Percentiles rank a stretch among this genome's conserved stretches.
phyloP scores from a whole-genome alignment of 2,329 filamentous ascomycete species.

The Clathrospora elynae region DNA sequence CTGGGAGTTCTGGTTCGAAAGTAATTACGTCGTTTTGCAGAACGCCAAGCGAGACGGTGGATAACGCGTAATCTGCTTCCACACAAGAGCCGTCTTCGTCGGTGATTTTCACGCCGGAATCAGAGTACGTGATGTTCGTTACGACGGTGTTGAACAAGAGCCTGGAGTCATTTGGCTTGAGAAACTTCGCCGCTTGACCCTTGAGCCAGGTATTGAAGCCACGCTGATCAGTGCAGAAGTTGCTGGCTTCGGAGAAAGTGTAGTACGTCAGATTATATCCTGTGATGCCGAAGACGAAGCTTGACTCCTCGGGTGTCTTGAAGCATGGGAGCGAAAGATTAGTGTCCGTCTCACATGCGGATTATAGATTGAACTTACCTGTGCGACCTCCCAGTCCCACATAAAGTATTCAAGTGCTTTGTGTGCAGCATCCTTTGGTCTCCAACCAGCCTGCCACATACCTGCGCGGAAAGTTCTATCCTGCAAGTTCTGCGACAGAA shows the following conservation, averaged over 20 bases:
- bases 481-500: conserved; percentile 65
- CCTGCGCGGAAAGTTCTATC: conserved; percentile 66
- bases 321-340: no score
- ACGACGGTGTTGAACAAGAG: conserved; percentile 65
- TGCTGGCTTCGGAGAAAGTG: conserved; percentile 9
- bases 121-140: conserved; percentile 59
- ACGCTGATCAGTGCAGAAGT: conserved; percentile 61
- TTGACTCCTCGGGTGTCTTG: conserved; percentile 60
- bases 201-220: conserved; percentile 65
- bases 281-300: conserved; percentile 61
- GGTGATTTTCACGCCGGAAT: conserved; percentile 59
- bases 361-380: neutral
- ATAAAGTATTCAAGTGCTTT: conserved; percentile 68
- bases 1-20: conserved; percentile 64
- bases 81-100: conserved; percentile 62
- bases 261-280: conserved; percentile 58
- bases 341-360: no score
- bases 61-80: conserved; percentile 65
- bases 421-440: conserved; percentile 61
- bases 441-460: conserved; percentile 66
- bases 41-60: conserved; percentile 71
- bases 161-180: conserved; percentile 60
- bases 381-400: conserved; percentile 64
- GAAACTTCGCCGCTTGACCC: conserved; percentile 63
- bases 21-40: conserved; percentile 65